Evolutionary conservation across 495 filamentous ascomycete genomes (phyloP).

Genomic region (Aspergillus sclerotiicarbonarius): DNA sequence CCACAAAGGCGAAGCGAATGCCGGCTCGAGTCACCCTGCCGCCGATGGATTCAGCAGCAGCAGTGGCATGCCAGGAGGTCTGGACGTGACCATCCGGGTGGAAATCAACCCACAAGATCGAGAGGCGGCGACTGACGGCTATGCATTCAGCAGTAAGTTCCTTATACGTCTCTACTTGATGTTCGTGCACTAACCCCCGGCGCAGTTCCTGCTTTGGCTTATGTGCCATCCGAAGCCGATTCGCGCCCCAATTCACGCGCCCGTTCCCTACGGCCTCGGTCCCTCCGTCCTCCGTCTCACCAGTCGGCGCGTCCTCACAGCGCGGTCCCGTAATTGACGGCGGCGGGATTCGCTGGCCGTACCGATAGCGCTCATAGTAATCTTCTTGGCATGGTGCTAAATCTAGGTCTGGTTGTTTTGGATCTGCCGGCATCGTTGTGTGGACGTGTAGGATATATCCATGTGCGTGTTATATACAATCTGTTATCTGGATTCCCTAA

Average conservation of each 20-base stretch:
- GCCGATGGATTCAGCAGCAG: conserved; percentile 51
- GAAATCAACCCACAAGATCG: conserved; percentile 68
- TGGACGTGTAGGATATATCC: not conserved
- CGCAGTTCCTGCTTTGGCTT: conserved; percentile 25
- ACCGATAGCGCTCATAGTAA: no score
- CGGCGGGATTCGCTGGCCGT: not conserved
- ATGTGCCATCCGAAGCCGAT: conserved; percentile 9
- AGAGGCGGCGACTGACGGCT: conserved; percentile 61
- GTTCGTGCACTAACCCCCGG: conserved; percentile 4
- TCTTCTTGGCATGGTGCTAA: no score
- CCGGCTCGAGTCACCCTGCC: conserved; percentile 64
- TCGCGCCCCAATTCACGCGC: conserved; percentile 15
- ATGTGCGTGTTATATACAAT: not conserved
- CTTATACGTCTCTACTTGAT: not conserved
- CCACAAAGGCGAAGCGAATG: conserved; percentile 59
- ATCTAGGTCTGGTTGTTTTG: not conserved
- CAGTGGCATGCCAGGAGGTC: conserved; percentile 54
- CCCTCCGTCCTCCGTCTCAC: conserved; percentile 10
- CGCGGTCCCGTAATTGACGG: not conserved
- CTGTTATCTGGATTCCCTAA: not conserved
- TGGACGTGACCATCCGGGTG: conserved; percentile 67
- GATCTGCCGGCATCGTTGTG: not conserved
- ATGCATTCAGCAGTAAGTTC: conserved; percentile 61
- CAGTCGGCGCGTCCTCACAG: conserved; percentile 18
- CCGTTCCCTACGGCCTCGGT: conserved; percentile 15